Base-by-base conservation (phyloP, 352 stramenopile species). In the Globisporangium camurandrum region DNA sequence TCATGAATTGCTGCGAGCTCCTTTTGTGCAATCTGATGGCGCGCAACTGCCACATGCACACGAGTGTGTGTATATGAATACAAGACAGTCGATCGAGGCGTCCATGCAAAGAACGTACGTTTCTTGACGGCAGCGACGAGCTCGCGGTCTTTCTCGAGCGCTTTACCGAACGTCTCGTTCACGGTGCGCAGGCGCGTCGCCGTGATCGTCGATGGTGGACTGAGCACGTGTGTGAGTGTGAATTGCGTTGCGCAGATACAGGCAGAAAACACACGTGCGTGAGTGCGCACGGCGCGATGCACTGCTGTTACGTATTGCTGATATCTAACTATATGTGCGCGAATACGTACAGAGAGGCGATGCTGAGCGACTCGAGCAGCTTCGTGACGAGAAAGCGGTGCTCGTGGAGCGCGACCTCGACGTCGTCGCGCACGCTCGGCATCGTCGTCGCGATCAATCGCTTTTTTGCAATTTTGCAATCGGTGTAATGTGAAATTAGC, bases 331-430 rank as follows among this genome's bases (percentile, higher is more conserved):
- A n/a, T n/a, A n/a, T n/a, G n/a, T n/a, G n/a, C n/a, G n/a, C n/a
- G n/a, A 12, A 20, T n/a, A 49, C 51, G 51, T 39, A 59, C 53
- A 55, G 31, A 12, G 74, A 80, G 9, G 80, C 74, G 6, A 73
- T 75, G 56, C 72, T 71, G 16, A 92, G 69, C 26, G 77, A 84
- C 61, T 92, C 80, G 33, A 92, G 71, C 27, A 92, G 63, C 59
- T 92, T 92, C 14, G 79, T 89, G 46, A 88, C 78, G 20, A 92
- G 60, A 59, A 88, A 92, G 45, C 80, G 77, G 64, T 92, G 80
- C 64, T 89, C 80, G 49, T 92, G 75, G 43, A 92, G 62, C 46
- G 62, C 67, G 39, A 88, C 64, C 56, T 87, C 74, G 38, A 87
- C 75, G 43, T 87, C 65, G 23, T 92, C 77, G 10, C 72, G 73